Percentiles rank a stretch among this genome's conserved stretches.
phyloP scores from a whole-genome alignment of 495 filamentous ascomycete genomes.

The Aspergillus kassunensis region DNA sequence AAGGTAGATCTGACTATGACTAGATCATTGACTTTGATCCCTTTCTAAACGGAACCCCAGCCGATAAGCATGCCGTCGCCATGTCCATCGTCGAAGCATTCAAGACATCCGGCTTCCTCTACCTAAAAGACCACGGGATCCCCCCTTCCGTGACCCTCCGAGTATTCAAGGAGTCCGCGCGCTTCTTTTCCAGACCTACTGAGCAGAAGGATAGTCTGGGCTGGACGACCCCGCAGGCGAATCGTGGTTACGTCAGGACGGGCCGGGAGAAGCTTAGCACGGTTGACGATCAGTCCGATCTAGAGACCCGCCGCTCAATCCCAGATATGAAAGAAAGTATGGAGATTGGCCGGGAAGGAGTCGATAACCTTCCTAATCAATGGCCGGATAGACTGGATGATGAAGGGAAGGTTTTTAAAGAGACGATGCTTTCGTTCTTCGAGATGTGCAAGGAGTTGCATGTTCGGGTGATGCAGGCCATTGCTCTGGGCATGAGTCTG shows the following conservation, averaged over 20 bases:
- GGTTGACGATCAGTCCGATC: constrained; percentile 51
- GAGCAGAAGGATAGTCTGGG: constrained; percentile 64
- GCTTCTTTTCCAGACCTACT: constrained; percentile 71
- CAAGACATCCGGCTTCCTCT: constrained; percentile 84
- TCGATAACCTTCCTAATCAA: constrained; percentile 64
- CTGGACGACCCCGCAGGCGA: constrained; percentile 70
- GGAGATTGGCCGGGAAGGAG: constrained; percentile 77
- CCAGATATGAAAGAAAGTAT: constrained; percentile 82
- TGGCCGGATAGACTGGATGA: constrained; percentile 70
- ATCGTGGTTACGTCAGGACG: constrained; percentile 71
- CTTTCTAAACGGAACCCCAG: constrained; percentile 62
- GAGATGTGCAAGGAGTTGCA: constrained; percentile 70
- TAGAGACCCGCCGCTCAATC: constrained; percentile 54
- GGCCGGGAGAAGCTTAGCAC: constrained; percentile 75
- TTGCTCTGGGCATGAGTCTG: constrained; percentile 78
- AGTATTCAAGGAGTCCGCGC: constrained; percentile 68
- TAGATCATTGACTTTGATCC: constrained; percentile 84
- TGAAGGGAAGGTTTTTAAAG: constrained; percentile 62
- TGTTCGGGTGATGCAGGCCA: constrained; percentile 76
- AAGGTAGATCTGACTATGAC: not conserved
- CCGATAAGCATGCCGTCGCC: constrained; percentile 63
- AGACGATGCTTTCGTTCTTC: constrained; percentile 70
- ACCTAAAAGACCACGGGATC: constrained; percentile 76
- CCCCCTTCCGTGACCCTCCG: constrained; percentile 50
- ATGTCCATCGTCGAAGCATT: constrained; percentile 73